These are phyloP conservation scores for Trypanosoma cruzi DNA, from an alignment of 208 protist genomes.

Conservation along the genomic window DNA sequence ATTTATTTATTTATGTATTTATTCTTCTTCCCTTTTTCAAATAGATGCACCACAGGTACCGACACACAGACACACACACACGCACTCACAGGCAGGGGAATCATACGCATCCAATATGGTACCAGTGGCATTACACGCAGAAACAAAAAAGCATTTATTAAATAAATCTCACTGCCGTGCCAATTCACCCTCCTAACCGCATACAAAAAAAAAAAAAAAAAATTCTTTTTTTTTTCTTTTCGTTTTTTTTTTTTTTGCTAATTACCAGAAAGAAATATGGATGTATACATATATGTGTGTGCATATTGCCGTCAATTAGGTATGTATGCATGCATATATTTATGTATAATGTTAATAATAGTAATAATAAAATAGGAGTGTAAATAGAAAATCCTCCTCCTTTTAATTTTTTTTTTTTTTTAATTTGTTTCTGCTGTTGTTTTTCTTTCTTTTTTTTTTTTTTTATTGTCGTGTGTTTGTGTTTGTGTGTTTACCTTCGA, in stretches of 20 bases:
- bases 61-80: background rate
- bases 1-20: background rate
- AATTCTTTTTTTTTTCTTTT: no score
- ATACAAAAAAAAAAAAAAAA: background rate
- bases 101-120: background rate
- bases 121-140: background rate
- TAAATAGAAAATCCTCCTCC: no score
- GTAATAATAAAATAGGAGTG: background rate
- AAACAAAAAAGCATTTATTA: background rate
- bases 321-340: background rate
- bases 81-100: no score
- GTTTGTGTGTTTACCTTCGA: background rate
- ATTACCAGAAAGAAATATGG: background rate
- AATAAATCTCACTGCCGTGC: background rate
- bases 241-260: background rate
- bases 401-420: background rate
- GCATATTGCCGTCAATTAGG: no score
- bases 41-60: background rate
- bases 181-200: background rate
- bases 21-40: background rate
- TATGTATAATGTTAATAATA: no score
- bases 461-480: conserved; percentile 3
- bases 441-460: conserved; percentile 18
- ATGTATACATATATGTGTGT: background rate
- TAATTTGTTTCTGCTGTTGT: conserved; percentile 7